These are phyloP conservation scores for Cyberlindnera euphorbiiphila DNA, from an alignment of 805 yeast genomes.

Conservation along the genomic window DNA sequence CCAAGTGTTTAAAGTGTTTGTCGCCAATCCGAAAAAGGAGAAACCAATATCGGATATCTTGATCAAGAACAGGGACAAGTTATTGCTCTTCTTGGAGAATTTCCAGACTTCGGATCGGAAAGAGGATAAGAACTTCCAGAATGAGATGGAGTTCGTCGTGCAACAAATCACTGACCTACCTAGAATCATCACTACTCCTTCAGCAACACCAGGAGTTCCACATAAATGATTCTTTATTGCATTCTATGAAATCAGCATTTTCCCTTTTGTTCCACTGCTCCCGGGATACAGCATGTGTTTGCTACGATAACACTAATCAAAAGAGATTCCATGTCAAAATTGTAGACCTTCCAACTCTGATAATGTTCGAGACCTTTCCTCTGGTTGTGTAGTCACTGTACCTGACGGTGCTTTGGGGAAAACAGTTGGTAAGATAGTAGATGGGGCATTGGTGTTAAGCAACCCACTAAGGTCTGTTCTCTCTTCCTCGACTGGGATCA, in stretches of 20 bases:
- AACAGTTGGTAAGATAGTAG: background rate
- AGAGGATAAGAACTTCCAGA: conserved; percentile 63
- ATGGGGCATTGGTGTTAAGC: conserved; percentile 5
- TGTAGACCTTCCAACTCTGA: conserved; percentile 20
- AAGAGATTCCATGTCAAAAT: conserved; percentile 2
- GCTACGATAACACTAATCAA: background rate
- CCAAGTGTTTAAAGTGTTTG: conserved; percentile 88
- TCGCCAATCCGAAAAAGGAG: conserved; percentile 91
- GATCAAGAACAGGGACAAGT: conserved; percentile 75
- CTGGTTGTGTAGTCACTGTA: background rate
- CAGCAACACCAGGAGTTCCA: background rate
- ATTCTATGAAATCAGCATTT: background rate
- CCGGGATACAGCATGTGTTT: background rate
- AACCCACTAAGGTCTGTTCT: background rate
- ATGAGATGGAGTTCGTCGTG: conserved; percentile 78
- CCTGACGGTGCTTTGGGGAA: conserved; percentile 8
- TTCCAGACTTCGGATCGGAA: conserved; percentile 56
- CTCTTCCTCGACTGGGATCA: background rate
- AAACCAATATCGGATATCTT: conserved; percentile 77
- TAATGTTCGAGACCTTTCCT: conserved; percentile 7
- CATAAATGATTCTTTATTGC: too few species aligned
- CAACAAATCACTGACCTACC: conserved; percentile 72
- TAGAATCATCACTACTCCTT: conserved; percentile 37
- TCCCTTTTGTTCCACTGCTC: background rate
- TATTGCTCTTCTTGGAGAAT: conserved; percentile 61